These are phyloP conservation scores for Thelephora ganbajun DNA, from an alignment of 768 basidiomycete genomes.

Conservation along the genomic window DNA sequence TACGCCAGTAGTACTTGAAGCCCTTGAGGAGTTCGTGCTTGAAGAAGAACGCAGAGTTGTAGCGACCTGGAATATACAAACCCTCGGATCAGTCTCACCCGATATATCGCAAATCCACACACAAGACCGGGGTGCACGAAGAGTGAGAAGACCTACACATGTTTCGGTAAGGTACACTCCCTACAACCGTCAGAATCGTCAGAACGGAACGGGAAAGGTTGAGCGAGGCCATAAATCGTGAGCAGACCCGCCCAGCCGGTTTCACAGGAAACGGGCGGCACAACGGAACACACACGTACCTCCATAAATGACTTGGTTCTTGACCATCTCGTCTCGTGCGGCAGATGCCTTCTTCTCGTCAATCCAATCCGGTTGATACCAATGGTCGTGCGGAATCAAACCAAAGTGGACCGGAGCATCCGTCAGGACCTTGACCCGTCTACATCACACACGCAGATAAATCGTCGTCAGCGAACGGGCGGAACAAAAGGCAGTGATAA, in stretches of 20 bases:
- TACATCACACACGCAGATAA: slow-evolving; percentile 19
- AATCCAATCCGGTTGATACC: slow-evolving; percentile 68
- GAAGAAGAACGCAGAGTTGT: slow-evolving; percentile 32
- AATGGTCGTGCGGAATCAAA: slow-evolving; percentile 63
- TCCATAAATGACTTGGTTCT: slow-evolving; percentile 46
- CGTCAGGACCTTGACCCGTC: slow-evolving; percentile 45
- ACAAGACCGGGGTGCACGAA: neutral
- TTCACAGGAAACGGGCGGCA: slow-evolving; percentile 4
- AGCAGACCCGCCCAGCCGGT: neutral
- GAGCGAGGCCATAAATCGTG: too few species aligned
- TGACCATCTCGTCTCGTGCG: slow-evolving; percentile 37
- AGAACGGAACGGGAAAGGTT: too few species aligned
- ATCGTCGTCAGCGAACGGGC: slow-evolving; percentile 10
- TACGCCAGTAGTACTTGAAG: slow-evolving; percentile 34
- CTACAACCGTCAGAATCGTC: neutral
- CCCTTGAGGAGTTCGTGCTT: slow-evolving; percentile 26
- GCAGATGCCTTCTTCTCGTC: slow-evolving; percentile 39
- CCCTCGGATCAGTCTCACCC: neutral
- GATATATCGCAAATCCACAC: too few species aligned
- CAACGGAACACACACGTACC: slow-evolving; percentile 11
- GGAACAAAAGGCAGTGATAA: slow-evolving; percentile 15
- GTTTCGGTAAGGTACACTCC: slow-evolving; percentile 1
- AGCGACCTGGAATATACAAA: neutral
- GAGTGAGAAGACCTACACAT: neutral
- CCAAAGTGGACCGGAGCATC: slow-evolving; percentile 57